These are phyloP conservation scores for Hypholoma sublateritium DNA, from an alignment of 768 basidiomycete species.

Conservation along the genomic window DNA sequence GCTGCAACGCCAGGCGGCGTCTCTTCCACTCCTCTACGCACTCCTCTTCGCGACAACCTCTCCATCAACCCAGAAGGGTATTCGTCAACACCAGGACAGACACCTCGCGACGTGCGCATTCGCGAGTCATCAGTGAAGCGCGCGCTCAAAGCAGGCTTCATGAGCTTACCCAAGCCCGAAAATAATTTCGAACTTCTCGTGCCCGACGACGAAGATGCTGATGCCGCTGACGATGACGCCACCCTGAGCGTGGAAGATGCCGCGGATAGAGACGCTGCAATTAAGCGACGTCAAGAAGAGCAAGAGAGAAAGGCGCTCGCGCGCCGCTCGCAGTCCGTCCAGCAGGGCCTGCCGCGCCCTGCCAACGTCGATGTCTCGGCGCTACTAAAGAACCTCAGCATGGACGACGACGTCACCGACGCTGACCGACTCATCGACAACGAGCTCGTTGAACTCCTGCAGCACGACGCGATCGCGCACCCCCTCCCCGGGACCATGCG, in stretches of 20 bases:
- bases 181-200: conserved; percentile 96
- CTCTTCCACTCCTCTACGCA: conserved; percentile 82
- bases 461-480: conserved; percentile 85
- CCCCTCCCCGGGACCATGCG: conserved; percentile 86
- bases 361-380: conserved; percentile 72
- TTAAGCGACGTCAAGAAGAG: conserved; percentile 65
- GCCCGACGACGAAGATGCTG: conserved; percentile 83
- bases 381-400: conserved; percentile 59
- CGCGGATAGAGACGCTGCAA: conserved; percentile 81
- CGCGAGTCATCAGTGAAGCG: conserved; percentile 67
- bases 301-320: conserved; percentile 82
- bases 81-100: conserved; percentile 56
- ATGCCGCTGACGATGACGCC: conserved; percentile 32
- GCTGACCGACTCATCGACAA: conserved; percentile 68
- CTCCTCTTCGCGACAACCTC: conserved; percentile 91
- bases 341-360: conserved; percentile 82
- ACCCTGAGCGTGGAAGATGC: conserved; percentile 78
- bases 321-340: conserved; percentile 78
- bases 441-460: conserved; percentile 77
- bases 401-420: conserved; percentile 41
- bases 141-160: conserved; percentile 79
- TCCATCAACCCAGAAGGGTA: conserved; percentile 81
- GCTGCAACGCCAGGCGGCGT: conserved; percentile 53
- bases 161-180: conserved; percentile 85
- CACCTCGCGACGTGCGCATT: conserved; percentile 75